Evolutionary conservation across 257 asterid genomes (phyloP), one percentile per base, ranked within the genome.

Genomic region (Nyctanthes arbortristis): DNA sequence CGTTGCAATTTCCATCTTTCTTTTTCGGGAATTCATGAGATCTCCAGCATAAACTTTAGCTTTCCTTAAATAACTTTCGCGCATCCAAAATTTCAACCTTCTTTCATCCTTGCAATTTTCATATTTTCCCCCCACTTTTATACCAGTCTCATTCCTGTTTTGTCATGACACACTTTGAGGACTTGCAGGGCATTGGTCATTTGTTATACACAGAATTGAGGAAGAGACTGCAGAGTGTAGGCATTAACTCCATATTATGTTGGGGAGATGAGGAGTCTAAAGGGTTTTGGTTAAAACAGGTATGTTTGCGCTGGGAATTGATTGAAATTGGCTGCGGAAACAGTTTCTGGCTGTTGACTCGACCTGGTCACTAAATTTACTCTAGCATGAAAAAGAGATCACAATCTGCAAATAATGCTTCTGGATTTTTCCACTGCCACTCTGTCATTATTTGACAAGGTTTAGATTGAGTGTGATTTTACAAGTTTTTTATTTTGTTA

Each of bases 251-350:
- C 63, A 71, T 93, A 45, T 78, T 85, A 56, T 93, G 97, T 63
- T 93, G 96, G 98, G 98, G 91, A 47, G 98, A 87, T 75, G 81
- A 83, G 73, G 96, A 85, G 74, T 93, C 98, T 27, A 93, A 87
- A 84, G 96, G 92, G 73, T 93, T 93, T 84, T 93, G 97, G 97
- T 66, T 79, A 56, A 90, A 82, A 73, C 97, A 84, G 98, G 98
- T 93, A 75, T 1, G 37, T 70, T 59, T 62, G 60, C 20, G 31
- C 24, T 22, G 16, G 64, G 49, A 28, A 35, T 54, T 52, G 18
- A 68, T 37, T 64, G 25, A 36, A 54, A 29, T 29, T 33, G 63
- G 58, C 30, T 54, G 29, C 43, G 31, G 31, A 60, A 35, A 11
- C 35, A 30, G 7, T 61, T 31, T 24, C 43, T 56, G 31, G 29